These are phyloP conservation scores for Blastobotrys proliferans DNA, from an alignment of 1,139 yeast species.

Conservation along the genomic window DNA sequence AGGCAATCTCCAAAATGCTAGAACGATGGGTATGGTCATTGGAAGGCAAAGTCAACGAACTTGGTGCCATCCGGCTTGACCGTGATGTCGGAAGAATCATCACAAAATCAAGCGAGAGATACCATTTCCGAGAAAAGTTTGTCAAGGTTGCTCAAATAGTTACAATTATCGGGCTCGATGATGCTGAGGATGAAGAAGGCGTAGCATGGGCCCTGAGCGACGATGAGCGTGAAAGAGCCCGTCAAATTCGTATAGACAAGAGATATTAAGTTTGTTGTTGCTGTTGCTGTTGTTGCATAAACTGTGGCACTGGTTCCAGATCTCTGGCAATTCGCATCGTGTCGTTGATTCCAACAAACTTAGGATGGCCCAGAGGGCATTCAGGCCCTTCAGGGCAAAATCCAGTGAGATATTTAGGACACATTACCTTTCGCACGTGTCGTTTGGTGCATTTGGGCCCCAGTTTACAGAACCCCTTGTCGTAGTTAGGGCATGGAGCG, in stretches of 20 bases:
- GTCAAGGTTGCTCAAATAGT: slow-evolving; percentile 79
- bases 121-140: slow-evolving; percentile 72
- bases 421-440: slow-evolving; percentile 72
- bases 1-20: slow-evolving; percentile 45
- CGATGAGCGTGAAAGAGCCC: slow-evolving; percentile 62
- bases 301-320: slow-evolving; percentile 20
- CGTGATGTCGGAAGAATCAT: slow-evolving; percentile 75
- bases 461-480: slow-evolving; percentile 85
- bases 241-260: slow-evolving; percentile 8
- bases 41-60: slow-evolving; percentile 66
- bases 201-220: slow-evolving; percentile 81
- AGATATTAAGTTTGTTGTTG: not conserved
- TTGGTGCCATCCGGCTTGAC: slow-evolving; percentile 82
- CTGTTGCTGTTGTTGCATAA: not conserved
- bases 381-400: slow-evolving; percentile 70
- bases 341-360: slow-evolving; percentile 37
- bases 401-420: slow-evolving; percentile 84
- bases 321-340: slow-evolving; percentile 38
- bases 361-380: slow-evolving; percentile 43
- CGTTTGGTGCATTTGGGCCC: slow-evolving; percentile 85
- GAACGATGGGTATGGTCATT: slow-evolving; percentile 68
- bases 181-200: slow-evolving; percentile 60
- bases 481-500: slow-evolving; percentile 82
- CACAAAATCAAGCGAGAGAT: slow-evolving; percentile 38
- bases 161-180: slow-evolving; percentile 77